Evolutionary conservation across 2,329 filamentous ascomycete genomes (phyloP), one percentile per base, ranked within the genome.

Genomic region (Paracoccidioides lutzii): DNA sequence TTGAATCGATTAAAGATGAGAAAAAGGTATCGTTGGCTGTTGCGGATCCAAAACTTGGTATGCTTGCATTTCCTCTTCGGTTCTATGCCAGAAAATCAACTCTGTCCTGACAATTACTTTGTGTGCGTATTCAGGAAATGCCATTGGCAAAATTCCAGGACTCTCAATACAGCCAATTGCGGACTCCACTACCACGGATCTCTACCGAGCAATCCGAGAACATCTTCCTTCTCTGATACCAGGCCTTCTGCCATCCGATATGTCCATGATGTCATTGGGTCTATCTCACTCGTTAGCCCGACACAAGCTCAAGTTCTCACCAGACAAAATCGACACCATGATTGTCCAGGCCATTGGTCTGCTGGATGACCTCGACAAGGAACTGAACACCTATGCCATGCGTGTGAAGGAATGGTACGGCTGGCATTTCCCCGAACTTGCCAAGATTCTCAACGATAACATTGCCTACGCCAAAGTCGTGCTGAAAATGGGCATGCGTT

Each of bases 371-470:
- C 78, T 98, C 59, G 93, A 98, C 78, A 98, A 98, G 80, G 93
- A 98, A 75, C 79, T 98, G 61, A 98, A 98, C 78, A 93, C 88
- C 65, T 97, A 96, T 69, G 91, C 93, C 61, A 98, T 98, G 93
- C 82, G 93, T 72, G 90, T 96, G 59, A 97, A 97, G 83, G 93
- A 98, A 74, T 98, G 93, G 93, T 98, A 98, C 71, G 93, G 93
- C 67, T 98, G 93, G 93, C 93, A 97, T 75, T 98, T 97, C 78
- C 93, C 93, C 43, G 93, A 98, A 77, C 84, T 98, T 80, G 90
- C 88, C 68, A 91, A 90, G 76, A 95, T 97, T 68, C 80, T 96
- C 64, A 94, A 94, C 73, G 93, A 98, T 79, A 98, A 98, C 75
- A 77, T 95, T 60, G 90, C 90, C 61, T 98, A 95, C 71, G 84